phyloP scores from a whole-genome alignment of 805 yeast species.

The Monosporozyma aerobia region DNA sequence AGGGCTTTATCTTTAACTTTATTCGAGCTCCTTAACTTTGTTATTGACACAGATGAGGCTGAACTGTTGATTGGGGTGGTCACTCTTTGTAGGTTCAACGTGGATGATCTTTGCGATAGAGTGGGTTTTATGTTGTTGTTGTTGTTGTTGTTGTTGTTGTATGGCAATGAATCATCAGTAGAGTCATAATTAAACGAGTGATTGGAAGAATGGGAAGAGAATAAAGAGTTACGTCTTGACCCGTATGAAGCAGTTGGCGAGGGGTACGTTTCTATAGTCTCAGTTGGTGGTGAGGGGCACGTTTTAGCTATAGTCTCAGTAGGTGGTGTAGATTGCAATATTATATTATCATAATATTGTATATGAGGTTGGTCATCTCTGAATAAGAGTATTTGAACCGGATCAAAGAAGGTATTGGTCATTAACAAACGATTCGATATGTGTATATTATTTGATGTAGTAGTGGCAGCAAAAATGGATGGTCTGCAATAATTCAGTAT shows the following conservation, averaged over 20 bases:
- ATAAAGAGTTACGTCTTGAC: conserved; percentile 2
- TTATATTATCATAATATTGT: background rate
- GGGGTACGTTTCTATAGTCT: background rate
- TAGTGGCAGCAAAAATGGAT: background rate
- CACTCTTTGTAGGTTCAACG: background rate
- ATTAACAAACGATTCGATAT: background rate
- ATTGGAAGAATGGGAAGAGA: conserved; percentile 1
- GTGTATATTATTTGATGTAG: background rate
- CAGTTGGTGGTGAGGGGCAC: no score
- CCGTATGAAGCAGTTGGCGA: background rate
- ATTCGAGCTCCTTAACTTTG: conserved; percentile 22
- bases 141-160: background rate
- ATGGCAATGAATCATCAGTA: conserved; percentile 1
- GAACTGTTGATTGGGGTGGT: background rate
- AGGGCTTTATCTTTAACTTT: conserved; percentile 28
- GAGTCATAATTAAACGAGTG: conserved; percentile 4
- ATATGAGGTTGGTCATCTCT: conserved; percentile 10
- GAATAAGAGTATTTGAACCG: conserved; percentile 1
- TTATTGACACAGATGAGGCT: conserved; percentile 7
- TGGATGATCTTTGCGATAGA: background rate
- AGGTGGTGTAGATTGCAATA: no score
- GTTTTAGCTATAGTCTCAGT: no score
- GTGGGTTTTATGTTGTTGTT: background rate
- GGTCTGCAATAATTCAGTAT: background rate
- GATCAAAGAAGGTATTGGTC: background rate